These are phyloP conservation scores for Fusarium sp. DNA, from an alignment of 2,329 filamentous ascomycete genomes.

Conservation along the genomic window DNA sequence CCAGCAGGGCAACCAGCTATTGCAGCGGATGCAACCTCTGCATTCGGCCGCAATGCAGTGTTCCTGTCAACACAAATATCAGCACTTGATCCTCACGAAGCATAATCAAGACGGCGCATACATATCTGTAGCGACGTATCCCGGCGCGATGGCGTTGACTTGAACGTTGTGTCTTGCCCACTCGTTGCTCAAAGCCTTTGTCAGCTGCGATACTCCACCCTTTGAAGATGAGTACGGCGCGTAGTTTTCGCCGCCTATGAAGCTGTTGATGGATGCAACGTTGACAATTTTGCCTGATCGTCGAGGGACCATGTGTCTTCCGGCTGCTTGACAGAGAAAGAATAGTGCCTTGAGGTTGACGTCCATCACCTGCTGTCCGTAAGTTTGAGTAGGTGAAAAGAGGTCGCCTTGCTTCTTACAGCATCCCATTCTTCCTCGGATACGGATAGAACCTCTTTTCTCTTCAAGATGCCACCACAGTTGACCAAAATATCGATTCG, in stretches of 20 bases:
- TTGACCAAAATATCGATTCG: not conserved
- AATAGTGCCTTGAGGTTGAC: not conserved
- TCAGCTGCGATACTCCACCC: not conserved
- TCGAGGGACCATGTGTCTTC: not conserved
- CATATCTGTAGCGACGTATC: not conserved
- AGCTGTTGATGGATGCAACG: not conserved
- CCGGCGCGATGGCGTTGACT: not conserved
- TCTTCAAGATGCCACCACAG: not conserved
- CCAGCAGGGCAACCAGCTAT: not conserved
- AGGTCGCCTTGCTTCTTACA: rapidly evolving
- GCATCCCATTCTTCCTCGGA: not conserved
- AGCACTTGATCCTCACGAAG: not conserved
- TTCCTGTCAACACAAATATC: not conserved
- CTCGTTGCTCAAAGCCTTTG: not conserved
- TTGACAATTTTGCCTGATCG: not conserved
- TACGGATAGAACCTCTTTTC: not conserved
- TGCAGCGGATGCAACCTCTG: not conserved
- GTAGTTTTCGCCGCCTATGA: not conserved
- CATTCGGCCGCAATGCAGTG: not conserved
- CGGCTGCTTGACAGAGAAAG: not conserved
- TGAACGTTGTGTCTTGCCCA: not conserved
- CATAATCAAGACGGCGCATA: not conserved
- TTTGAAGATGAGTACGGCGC: not conserved
- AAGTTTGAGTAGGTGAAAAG: not conserved
- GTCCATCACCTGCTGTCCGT: not conserved